Evolutionary conservation across 1,139 yeast genomes (phyloP), one percentile per base, ranked within the genome.

Genomic region (Suhomyces maxii): DNA sequence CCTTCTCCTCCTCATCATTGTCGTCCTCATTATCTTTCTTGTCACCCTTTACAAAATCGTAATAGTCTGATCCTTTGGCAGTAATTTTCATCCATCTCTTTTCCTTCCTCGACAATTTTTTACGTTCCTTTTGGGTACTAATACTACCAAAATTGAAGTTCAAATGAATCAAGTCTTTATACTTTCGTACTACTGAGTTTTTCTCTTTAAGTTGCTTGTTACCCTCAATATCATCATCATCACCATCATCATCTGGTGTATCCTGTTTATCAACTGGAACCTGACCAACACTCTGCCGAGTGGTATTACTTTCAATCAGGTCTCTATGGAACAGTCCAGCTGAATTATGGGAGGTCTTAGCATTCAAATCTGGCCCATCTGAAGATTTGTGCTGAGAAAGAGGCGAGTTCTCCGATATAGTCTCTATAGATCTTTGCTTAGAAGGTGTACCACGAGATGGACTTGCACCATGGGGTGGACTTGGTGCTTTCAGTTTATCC

Each of bases 31-130:
- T 30, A 26, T 12, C 41, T 10, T 26, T 38, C 6, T 34, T 31
- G 3, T 18, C 14, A 13, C 23, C 39, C 11, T 37, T 11, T n/a
- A 14, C 23, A 26, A 26, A 25, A 34, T 25, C 30, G 30, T 38
- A 18, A 35, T 33, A 34, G 26, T 45, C 50, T 4, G 47, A 37
- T 3, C 71, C 70, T 35, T 59, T 65, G 10, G 69, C 68, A 40
- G 57, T 63, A 36, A 68, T 62, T 34, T 51, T 55, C 43, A 63
- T 51, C 12, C 68, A 57, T 41, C 58, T 57, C 48, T 52, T 57
- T 41, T 63, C 67, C 39, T 65, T 46, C 35, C 50, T 56, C 1
- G 59, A 51, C 23, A 60, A 43, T 37, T 57, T 60, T 39, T 56
- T 61, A 23, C 52, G 45, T 10, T 44, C 43, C 6, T 39, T 35